Evolutionary conservation across 1,284 basidiomycete species (phyloP).

Genomic region (Malassezia obtusa): DNA sequence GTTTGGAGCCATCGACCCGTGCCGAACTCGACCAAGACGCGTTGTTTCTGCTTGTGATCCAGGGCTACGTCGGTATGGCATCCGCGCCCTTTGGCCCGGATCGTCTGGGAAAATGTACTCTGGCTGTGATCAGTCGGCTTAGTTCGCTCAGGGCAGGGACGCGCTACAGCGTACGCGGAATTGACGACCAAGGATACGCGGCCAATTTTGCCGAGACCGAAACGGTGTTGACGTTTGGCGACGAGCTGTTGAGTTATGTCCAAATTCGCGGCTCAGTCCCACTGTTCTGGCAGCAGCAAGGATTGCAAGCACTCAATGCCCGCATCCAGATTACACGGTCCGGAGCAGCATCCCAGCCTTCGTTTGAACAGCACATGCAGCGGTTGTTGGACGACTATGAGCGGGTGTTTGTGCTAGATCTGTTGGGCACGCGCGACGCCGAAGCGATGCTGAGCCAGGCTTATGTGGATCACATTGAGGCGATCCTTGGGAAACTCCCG

Average conservation of each 20-base stretch:
- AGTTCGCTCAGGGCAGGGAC: constrained; percentile 94
- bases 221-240: constrained; percentile 72
- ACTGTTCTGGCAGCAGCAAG: constrained; percentile 95
- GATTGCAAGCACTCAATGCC: constrained; percentile 54
- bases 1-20: constrained; percentile 61
- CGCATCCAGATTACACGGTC: constrained; percentile 58
- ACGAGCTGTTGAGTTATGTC: constrained; percentile 74
- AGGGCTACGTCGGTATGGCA: constrained; percentile 65
- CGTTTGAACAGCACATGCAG: constrained; percentile 85
- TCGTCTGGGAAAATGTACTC: constrained; percentile 50
- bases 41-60: constrained; percentile 64
- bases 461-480: constrained; percentile 52
- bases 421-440: constrained; percentile 57
- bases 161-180: constrained; percentile 89
- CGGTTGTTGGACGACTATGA: constrained; percentile 54
- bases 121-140: constrained; percentile 70
- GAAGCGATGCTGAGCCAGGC: constrained; percentile 73
- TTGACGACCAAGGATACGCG: constrained; percentile 93
- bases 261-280: constrained; percentile 77
- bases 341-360: constrained; percentile 77
- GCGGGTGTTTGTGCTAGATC: constrained; percentile 38
- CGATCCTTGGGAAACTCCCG: background rate
- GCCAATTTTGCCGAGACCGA: constrained; percentile 99
- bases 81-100: background rate
- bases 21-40: constrained; percentile 57